A percentile compares a stretch with the other conserved stretches of the same genome.
These are phyloP conservation scores for Lactarius akahatsu DNA, from an alignment of 768 basidiomycete genomes.

Conservation along the genomic window DNA sequence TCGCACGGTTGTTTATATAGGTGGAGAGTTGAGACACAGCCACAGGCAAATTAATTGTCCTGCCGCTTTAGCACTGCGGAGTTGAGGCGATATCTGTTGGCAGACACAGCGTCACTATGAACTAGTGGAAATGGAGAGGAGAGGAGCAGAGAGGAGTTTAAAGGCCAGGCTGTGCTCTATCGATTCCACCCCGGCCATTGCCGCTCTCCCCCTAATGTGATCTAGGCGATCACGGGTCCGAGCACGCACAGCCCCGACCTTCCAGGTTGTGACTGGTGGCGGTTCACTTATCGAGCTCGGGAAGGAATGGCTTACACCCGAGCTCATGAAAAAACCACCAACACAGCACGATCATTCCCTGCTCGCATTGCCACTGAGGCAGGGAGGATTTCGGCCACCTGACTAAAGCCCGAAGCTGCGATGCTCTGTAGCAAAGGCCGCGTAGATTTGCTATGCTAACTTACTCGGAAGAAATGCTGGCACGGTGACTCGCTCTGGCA, in stretches of 20 bases:
- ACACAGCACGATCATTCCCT: neutral
- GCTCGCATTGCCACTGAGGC: neutral
- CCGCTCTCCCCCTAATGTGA: too few species aligned
- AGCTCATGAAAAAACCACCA: neutral
- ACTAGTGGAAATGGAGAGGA: neutral
- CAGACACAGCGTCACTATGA: neutral
- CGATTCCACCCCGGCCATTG: neutral
- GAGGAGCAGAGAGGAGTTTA: constrained; percentile 1
- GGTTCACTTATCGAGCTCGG: neutral
- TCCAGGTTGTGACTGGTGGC: too few species aligned
- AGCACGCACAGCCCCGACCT: neutral
- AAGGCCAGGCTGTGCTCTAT: neutral
- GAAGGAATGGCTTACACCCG: neutral
- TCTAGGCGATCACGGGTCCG: too few species aligned
- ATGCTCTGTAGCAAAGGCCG: too few species aligned
- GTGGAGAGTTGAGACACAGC: neutral
- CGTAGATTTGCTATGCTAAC: too few species aligned
- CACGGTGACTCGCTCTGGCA: neutral
- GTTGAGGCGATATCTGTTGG: neutral
- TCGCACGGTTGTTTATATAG: neutral
- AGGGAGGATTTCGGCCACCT: too few species aligned
- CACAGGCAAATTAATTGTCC: neutral
- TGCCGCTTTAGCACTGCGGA: neutral
- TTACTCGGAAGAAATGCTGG: neutral
- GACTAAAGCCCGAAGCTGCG: too few species aligned